These are phyloP conservation scores for Kokia cookei DNA, from an alignment of 441 rosid genomes.

Conservation along the genomic window DNA sequence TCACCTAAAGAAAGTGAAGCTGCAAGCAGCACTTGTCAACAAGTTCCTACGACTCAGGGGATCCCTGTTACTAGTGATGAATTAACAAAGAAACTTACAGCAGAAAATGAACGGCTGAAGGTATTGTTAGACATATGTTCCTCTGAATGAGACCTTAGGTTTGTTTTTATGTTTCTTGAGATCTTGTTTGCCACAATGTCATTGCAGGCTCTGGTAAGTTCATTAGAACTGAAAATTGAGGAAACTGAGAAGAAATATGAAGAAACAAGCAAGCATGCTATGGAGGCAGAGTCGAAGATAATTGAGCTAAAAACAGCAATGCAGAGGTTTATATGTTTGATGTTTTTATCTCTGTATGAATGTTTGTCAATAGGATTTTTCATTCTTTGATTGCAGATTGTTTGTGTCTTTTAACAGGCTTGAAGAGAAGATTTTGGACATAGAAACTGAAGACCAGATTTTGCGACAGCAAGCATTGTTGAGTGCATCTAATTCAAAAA, in stretches of 20 bases:
- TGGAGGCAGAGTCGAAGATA: constrained; percentile 77
- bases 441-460: constrained; percentile 69
- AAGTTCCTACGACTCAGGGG: constrained; percentile 32
- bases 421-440: constrained; percentile 78
- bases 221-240: constrained; percentile 71
- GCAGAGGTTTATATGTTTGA: constrained; percentile 56
- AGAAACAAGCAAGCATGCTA: constrained; percentile 66
- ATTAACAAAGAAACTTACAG: constrained; percentile 49
- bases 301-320: constrained; percentile 74
- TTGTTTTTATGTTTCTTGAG: constrained; percentile 1
- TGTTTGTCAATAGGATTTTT: constrained; percentile 2
- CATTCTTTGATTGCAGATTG: constrained; percentile 8
- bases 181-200: constrained; percentile 7
- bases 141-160: neutral
- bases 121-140: constrained; percentile 25
- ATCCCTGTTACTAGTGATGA: constrained; percentile 50
- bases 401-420: constrained; percentile 38
- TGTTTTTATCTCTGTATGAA: constrained; percentile 6
- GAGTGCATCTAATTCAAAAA: constrained; percentile 35
- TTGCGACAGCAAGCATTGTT: constrained; percentile 55
- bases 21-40: constrained; percentile 32
- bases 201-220: constrained; percentile 62
- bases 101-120: constrained; percentile 85
- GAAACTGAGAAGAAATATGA: constrained; percentile 81
- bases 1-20: constrained; percentile 34